phyloP scores from a whole-genome alignment of 2,329 filamentous ascomycete species.

The Cladophialophora carrionii region DNA sequence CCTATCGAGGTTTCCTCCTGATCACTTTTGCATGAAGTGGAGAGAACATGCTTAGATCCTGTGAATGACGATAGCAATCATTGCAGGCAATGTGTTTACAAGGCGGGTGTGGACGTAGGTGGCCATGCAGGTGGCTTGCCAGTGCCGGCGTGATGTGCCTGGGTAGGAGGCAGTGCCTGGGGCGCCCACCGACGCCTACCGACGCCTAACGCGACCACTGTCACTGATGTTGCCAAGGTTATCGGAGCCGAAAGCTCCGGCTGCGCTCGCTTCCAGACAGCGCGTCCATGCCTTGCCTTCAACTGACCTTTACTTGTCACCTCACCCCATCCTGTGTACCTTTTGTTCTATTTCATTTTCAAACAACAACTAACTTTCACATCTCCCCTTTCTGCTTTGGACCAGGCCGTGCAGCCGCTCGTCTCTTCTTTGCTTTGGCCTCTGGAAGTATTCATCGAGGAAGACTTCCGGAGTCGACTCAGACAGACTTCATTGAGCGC shows the following conservation, averaged over 20 bases:
- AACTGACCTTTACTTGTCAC: background rate
- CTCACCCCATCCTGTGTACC: conserved; percentile 1
- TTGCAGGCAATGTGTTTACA: conserved; percentile 13
- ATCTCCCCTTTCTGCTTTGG: background rate
- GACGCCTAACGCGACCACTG: background rate
- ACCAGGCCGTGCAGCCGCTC: background rate
- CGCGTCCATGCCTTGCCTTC: background rate
- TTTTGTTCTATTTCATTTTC: background rate
- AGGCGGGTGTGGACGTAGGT: background rate
- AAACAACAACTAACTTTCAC: background rate
- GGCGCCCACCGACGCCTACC: background rate
- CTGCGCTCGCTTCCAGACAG: background rate
- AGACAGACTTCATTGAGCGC: background rate
- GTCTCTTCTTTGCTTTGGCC: background rate
- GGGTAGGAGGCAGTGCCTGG: background rate
- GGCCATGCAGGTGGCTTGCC: background rate
- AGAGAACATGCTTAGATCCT: conserved; percentile 32
- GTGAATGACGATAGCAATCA: background rate
- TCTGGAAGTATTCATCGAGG: background rate
- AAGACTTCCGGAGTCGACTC: background rate
- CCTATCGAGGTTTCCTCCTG: conserved; percentile 30
- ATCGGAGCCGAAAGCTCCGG: background rate
- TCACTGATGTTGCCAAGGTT: background rate
- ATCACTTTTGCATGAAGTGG: conserved; percentile 30
- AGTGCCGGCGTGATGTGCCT: background rate